Percentiles rank a stretch among this genome's conserved stretches.
These are phyloP conservation scores for Kodamaea nitidulidarum DNA, from an alignment of 805 yeast genomes.

Conservation along the genomic window DNA sequence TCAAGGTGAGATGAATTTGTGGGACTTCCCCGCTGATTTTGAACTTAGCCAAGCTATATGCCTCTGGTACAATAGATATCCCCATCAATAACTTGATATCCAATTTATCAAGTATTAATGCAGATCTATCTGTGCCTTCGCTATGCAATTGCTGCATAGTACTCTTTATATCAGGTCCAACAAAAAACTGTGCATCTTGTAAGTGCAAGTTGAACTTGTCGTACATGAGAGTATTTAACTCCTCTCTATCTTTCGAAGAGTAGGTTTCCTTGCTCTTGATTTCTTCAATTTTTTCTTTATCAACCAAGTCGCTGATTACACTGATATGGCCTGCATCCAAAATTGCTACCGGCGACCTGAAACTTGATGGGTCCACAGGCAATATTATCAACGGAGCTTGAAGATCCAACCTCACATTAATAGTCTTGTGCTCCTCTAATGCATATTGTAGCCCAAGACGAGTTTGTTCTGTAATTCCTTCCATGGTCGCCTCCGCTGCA, in stretches of 20 bases:
- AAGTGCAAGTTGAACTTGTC: constrained; percentile 76
- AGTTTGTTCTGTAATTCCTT: constrained; percentile 85
- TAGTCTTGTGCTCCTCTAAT: constrained; percentile 88
- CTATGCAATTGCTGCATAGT: constrained; percentile 69
- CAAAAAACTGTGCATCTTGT: constrained; percentile 81
- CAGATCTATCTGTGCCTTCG: constrained; percentile 39
- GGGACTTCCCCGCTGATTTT: constrained; percentile 78
- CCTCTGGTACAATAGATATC: constrained; percentile 80
- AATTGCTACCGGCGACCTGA: constrained; percentile 84
- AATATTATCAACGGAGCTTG: constrained; percentile 90
- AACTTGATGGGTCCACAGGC: constrained; percentile 74
- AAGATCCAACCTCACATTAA: constrained; percentile 78
- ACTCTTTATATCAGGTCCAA: constrained; percentile 77
- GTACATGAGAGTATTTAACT: constrained; percentile 75
- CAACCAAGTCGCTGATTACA: constrained; percentile 74
- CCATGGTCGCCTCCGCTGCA: constrained; percentile 94
- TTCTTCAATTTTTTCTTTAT: constrained; percentile 60
- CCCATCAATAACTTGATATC: constrained; percentile 73
- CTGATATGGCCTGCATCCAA: constrained; percentile 95
- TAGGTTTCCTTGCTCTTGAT: constrained; percentile 61
- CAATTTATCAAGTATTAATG: constrained; percentile 70
- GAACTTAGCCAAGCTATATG: constrained; percentile 65
- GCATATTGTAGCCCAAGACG: constrained; percentile 91
- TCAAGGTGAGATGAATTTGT: constrained; percentile 61
- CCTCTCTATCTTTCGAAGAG: constrained; percentile 67